Conservation (phyloP, 192 early-diverging fungal species). For the Coemansia umbellata region DNA sequence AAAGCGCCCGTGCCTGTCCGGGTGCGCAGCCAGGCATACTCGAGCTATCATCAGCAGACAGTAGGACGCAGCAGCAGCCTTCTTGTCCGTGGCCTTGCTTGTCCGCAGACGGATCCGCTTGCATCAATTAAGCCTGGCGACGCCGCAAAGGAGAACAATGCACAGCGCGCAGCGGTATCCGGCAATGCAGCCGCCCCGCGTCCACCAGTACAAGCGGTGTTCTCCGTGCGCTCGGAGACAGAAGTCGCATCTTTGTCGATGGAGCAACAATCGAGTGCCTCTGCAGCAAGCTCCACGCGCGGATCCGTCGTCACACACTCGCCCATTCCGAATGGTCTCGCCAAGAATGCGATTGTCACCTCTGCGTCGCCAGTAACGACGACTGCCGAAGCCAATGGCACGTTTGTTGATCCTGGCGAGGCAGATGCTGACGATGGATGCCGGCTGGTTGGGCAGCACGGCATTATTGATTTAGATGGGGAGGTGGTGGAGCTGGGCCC, state of each 20-base stretch:
- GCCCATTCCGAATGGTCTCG: neutral
- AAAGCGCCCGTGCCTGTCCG: conserved; percentile 35
- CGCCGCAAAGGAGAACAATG: neutral
- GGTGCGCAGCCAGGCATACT: conserved; percentile 47
- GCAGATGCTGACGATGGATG: conserved; percentile 7
- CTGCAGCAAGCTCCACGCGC: neutral
- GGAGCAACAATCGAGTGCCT: neutral
- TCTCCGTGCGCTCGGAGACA: conserved; percentile 40
- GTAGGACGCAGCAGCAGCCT: conserved; percentile 20
- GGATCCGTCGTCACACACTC: neutral
- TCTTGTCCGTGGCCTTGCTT: conserved; percentile 14
- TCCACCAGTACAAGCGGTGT: conserved; percentile 22
- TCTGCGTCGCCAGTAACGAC: neutral
- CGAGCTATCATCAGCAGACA: conserved; percentile 39
- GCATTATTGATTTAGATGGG: conserved; percentile 52
- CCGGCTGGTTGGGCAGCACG: conserved; percentile 32
- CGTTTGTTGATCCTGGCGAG: neutral
- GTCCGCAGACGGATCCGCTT: neutral
- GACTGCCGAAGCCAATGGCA: neutral
- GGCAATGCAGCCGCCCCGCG: conserved; percentile 1
- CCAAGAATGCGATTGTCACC: neutral
- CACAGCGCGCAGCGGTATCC: neutral
- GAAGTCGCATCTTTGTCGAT: conserved; percentile 15
- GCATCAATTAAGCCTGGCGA: neutral
- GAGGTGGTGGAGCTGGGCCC: conserved; percentile 46